Base-by-base conservation (phyloP, 106 monocot genomes). In the Iris macrosiphon region DNA sequence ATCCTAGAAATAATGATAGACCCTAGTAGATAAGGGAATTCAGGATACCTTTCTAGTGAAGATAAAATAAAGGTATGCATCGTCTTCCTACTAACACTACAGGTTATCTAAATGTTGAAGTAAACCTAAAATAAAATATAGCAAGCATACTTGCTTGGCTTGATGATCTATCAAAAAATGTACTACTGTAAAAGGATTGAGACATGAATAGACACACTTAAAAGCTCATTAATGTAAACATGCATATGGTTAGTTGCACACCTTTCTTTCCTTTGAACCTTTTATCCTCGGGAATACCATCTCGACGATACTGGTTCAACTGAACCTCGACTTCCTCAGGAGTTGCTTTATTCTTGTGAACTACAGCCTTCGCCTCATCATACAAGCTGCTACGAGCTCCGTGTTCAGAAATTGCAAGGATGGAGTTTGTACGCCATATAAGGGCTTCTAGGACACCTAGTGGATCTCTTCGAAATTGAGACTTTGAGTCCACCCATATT, bases 401-500 rank as follows among this genome's bases (percentile, higher is more conserved):
- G 67, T 90, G 96, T 54, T 98, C 90, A 38, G 96, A 98, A 40
- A 90, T 90, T 6, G 82, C 90, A 55, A 98, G 69, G 10, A 75
- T 39, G 20, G 96, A 86, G 40, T 75, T 74, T 50, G 77, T 78
- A 26, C 78, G 79, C 90, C 96, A 98, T 43, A 98, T 77, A 69
- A 98, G 76, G 57, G 86, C 90, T 63, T 98, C 90, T 3, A 98
- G 61, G 14, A 98, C 79, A 27, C 86, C 89, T n/a, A 90, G 10
- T 59, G 96, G 90, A 57, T 90, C 96, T 65, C 90, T 79, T 34
- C 90, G 56, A 53, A 98, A 80, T 49, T 98, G 90, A 25, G 89
- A 95, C 47, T 95, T 95, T 28, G 94, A 90, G 37, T 98, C 96
- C 29, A 98, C 96, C 96, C 90, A 90, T 52, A 90, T 98, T 51